Conservation (phyloP, 2,329 filamentous ascomycete genomes). For the Magnaporthiopsis poae region DNA sequence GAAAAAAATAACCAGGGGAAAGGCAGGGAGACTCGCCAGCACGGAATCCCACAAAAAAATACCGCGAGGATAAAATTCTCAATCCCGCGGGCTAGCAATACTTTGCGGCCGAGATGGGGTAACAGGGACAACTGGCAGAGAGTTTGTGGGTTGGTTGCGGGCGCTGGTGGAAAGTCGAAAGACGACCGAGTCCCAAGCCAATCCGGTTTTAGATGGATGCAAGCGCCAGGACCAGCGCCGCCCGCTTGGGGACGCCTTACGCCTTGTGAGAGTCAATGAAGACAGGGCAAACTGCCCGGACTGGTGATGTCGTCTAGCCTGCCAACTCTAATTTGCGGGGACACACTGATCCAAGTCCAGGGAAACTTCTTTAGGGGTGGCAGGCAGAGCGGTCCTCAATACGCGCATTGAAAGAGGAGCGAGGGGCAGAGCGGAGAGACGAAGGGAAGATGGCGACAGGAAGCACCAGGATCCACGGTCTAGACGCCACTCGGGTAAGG, state of each 20-base stretch:
- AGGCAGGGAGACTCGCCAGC: background rate
- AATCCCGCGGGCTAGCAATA: background rate
- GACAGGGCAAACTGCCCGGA: background rate
- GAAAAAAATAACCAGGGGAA: background rate
- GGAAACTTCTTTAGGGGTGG: background rate
- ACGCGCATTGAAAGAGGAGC: background rate
- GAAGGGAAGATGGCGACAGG: background rate
- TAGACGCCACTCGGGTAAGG: background rate
- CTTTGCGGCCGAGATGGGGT: background rate
- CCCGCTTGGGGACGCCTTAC: background rate
- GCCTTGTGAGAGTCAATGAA: background rate
- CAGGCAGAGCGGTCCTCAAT: background rate
- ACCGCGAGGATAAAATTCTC: background rate
- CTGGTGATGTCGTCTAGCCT: background rate
- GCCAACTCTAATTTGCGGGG: background rate
- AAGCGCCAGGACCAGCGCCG: background rate
- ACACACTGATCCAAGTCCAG: background rate
- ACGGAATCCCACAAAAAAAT: background rate
- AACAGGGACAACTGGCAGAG: background rate
- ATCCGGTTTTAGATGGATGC: background rate
- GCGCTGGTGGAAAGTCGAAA: background rate
- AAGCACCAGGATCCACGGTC: background rate
- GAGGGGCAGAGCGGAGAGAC: background rate
- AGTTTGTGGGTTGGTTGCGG: background rate
- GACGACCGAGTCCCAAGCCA: background rate